Percentiles rank a stretch among this genome's conserved stretches.
These are phyloP conservation scores for Collybiopsis confluens DNA, from an alignment of 768 basidiomycete species.

Conservation along the genomic window DNA sequence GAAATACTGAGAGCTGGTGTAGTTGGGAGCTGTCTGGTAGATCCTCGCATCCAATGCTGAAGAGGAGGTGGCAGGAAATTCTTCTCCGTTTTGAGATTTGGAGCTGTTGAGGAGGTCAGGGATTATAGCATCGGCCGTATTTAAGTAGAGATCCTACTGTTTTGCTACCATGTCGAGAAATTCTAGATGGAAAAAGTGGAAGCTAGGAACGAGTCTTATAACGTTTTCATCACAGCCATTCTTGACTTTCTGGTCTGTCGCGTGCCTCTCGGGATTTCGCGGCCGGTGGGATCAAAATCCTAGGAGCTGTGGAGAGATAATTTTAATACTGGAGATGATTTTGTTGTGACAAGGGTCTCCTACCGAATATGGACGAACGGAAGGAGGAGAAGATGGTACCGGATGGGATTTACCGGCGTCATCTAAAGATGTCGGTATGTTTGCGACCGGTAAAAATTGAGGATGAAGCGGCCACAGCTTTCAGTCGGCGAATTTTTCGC, in stretches of 20 bases:
- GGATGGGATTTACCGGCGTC: background rate
- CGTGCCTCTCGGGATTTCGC: conserved; percentile 7
- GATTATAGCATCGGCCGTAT: background rate
- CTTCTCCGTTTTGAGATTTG: background rate
- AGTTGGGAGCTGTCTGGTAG: conserved; percentile 1
- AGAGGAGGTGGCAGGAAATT: background rate
- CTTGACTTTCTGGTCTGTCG: conserved; percentile 6
- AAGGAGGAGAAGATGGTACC: conserved; percentile 1
- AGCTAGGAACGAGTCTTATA: conserved; percentile 8
- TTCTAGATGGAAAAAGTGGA: conserved; percentile 4
- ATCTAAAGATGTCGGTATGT: too few relatives aligned
- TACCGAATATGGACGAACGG: conserved; percentile 5
- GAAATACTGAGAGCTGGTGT: background rate
- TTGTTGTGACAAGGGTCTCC: conserved; percentile 4
- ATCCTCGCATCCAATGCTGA: background rate
- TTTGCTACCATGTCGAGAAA: conserved; percentile 6
- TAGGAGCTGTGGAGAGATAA: conserved; percentile 9
- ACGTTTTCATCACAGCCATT: conserved; percentile 9
- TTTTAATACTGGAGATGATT: conserved; percentile 6
- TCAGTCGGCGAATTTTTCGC: conserved; percentile 1
- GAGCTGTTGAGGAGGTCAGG: background rate
- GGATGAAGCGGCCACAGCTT: background rate
- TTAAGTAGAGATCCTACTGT: conserved; percentile 7
- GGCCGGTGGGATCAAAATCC: conserved; percentile 7
- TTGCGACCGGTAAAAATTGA: background rate